Evolutionary conservation across 257 asterid species (phyloP).

Genomic region (Solanum dulcamara): DNA sequence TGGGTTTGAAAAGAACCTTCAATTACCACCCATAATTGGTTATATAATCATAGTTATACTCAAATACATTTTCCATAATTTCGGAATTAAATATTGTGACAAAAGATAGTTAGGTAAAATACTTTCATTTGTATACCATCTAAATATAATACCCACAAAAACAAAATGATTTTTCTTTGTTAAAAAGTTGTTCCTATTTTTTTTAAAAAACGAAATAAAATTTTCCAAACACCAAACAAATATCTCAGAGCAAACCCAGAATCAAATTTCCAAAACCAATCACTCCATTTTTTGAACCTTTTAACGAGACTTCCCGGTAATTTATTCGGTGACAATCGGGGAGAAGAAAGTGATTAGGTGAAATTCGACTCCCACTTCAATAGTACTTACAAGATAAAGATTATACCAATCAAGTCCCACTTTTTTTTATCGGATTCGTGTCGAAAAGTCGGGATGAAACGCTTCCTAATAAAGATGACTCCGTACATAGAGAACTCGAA

Average conservation of each 20-base stretch:
- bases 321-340: not conserved
- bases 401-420: no score
- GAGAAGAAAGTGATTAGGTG: not conserved
- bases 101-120: not conserved
- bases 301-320: not conserved
- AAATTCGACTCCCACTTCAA: not conserved
- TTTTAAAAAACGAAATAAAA: no score
- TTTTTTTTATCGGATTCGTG: no score
- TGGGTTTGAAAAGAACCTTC: not conserved
- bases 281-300: not conserved
- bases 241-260: no score
- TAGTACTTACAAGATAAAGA: not conserved
- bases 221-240: no score
- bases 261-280: not conserved
- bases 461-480: no score
- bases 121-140: not conserved
- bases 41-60: not conserved
- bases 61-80: not conserved
- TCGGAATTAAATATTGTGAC: not conserved
- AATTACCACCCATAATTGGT: not conserved
- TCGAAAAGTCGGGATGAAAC: no score
- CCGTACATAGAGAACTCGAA: no score
- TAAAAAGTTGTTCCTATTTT: no score
- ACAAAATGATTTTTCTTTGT: not conserved
- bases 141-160: not conserved